Percentiles rank a stretch among this genome's conserved stretches.
Evolutionary conservation across 148 eudicot species (phyloP).

Genomic region (Pharnaceum exiguum): DNA sequence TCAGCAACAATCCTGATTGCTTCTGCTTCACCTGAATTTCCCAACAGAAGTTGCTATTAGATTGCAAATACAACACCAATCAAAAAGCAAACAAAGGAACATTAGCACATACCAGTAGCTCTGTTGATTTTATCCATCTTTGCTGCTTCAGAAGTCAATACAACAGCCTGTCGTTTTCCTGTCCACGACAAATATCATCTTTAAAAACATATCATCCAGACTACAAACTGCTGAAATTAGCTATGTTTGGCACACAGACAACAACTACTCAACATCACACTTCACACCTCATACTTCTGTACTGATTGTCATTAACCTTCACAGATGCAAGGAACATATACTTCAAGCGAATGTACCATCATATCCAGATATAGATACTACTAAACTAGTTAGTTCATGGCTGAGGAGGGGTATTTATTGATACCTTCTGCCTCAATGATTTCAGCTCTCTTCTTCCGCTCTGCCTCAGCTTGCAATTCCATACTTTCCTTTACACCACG

Average conservation of each 20-base stretch:
- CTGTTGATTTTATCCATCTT: conserved; percentile 66
- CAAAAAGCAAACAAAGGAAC: neutral
- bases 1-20: conserved; percentile 53
- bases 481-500: conserved; percentile 74
- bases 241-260: neutral
- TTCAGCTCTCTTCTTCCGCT: conserved; percentile 89
- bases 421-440: conserved; percentile 94
- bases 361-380: neutral
- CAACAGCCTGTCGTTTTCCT: conserved; percentile 81
- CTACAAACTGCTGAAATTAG: neutral
- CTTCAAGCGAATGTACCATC: neutral
- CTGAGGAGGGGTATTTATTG: neutral
- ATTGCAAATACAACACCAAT: neutral
- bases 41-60: conserved; percentile 1
- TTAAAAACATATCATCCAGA: neutral
- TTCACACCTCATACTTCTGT: too few species aligned
- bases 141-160: conserved; percentile 87
- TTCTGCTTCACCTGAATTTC: conserved; percentile 71
- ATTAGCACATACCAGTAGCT: conserved; percentile 54
- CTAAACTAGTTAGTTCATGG: neutral
- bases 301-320: too few species aligned
- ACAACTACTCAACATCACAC: too few species aligned
- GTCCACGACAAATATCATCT: conserved; percentile 10
- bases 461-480: conserved; percentile 99
- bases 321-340: too few species aligned